phyloP scores from a whole-genome alignment of 139 green algal species.

The Chlorella sorokiniana region DNA sequence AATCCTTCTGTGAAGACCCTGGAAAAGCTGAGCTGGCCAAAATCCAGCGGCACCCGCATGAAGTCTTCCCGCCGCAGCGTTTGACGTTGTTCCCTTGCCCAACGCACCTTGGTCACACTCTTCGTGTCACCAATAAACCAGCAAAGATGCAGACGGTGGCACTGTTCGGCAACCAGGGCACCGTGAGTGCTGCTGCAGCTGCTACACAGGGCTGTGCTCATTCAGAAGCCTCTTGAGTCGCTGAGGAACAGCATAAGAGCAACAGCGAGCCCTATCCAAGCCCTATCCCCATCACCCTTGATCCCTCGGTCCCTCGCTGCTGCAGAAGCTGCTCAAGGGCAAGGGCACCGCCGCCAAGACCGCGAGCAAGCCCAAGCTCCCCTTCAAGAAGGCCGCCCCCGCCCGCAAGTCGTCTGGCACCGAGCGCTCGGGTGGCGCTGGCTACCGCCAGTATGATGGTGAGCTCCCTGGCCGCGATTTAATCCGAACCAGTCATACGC shows the following conservation, averaged over 20 bases:
- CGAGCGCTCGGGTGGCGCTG: constrained; percentile 24
- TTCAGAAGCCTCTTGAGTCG: too few species aligned
- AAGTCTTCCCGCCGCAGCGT: background rate
- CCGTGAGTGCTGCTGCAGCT: background rate
- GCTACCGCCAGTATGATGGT: constrained; percentile 35
- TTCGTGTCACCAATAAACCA: too few species aligned
- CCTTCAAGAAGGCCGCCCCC: constrained; percentile 21
- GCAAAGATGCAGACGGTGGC: constrained; percentile 19
- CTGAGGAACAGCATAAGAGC: too few species aligned
- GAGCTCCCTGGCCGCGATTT: background rate
- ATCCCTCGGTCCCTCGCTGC: background rate
- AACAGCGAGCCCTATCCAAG: too few species aligned
- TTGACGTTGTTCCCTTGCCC: constrained; percentile 11
- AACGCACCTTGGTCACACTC: background rate
- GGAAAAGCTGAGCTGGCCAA: too few species aligned
- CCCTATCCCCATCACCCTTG: background rate
- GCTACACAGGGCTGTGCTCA: too few species aligned
- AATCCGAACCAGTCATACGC: too few species aligned
- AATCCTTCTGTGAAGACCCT: too few species aligned
- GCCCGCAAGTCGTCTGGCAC: constrained; percentile 4
- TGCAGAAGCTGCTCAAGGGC: constrained; percentile 27
- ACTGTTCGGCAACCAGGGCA: constrained; percentile 28
- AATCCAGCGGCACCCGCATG: background rate
- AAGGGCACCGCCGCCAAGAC: constrained; percentile 29
- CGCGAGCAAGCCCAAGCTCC: constrained; percentile 14